phyloP scores from a whole-genome alignment of 306 rosid genomes.

The Mucuna pruriens region DNA sequence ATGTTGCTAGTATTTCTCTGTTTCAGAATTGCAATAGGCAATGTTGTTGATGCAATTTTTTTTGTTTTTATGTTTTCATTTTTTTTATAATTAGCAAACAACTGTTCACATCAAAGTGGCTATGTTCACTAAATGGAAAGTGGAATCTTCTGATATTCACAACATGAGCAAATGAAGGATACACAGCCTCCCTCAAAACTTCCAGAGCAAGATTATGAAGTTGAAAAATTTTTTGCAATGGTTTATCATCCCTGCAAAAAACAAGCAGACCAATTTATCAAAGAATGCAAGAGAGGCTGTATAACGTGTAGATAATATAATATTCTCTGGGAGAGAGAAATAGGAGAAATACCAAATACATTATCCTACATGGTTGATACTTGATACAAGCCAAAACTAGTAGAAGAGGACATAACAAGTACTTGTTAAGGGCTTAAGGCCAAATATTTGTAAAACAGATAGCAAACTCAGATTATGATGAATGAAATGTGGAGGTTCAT shows the following conservation, averaged over 20 bases:
- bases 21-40: constrained; percentile 27
- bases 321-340: not conserved
- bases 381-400: constrained; percentile 21
- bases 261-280: constrained; percentile 39
- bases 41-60: constrained; percentile 14
- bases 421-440: not conserved
- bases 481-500: constrained; percentile 11
- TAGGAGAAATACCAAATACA: not conserved
- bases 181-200: constrained; percentile 96
- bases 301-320: not conserved
- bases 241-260: constrained; percentile 72
- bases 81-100: constrained; percentile 7
- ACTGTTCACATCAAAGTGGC: not conserved
- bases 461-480: constrained; percentile 19
- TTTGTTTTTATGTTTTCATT: not conserved
- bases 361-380: not conserved
- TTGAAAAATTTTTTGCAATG: constrained; percentile 60
- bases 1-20: too few relatives aligned
- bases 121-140: constrained; percentile 26
- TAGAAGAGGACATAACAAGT: constrained; percentile 23
- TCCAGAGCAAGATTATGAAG: constrained; percentile 87
- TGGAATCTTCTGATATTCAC: constrained; percentile 32
- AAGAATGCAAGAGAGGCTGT: constrained; percentile 25
- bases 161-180: constrained; percentile 65
- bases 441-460: constrained; percentile 27